Evolutionary conservation across 805 yeast genomes (phyloP).

Genomic region (Saccharomyces jurei): DNA sequence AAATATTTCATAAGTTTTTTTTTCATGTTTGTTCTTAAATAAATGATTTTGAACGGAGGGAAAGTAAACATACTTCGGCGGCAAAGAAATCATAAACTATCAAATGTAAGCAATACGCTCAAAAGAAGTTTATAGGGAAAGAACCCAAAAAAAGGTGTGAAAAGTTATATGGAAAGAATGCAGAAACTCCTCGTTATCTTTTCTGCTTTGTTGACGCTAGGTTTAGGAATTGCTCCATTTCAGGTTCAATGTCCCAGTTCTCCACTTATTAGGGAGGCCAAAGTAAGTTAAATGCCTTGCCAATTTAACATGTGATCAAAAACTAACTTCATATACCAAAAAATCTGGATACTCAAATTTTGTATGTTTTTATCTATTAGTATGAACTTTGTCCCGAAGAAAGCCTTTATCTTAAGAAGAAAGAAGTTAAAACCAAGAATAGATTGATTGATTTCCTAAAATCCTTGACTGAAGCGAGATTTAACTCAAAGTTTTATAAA

Average conservation of each 20-base stretch:
- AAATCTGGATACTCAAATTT: not conserved
- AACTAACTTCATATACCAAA: not conserved
- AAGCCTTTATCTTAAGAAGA: conserved; percentile 14
- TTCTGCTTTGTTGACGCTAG: not conserved
- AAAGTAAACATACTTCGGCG: not conserved
- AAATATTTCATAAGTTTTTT: not conserved
- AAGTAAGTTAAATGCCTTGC: conserved; percentile 7
- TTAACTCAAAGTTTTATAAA: conserved; percentile 25
- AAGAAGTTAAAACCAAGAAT: conserved; percentile 27
- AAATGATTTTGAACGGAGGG: not conserved
- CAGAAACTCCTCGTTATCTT: not conserved
- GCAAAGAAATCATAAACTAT: not conserved
- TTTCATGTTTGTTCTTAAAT: not conserved
- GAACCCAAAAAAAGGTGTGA: not conserved
- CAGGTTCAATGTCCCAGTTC: conserved; percentile 26
- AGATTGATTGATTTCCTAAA: conserved; percentile 27
- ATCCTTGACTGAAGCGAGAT: conserved; percentile 30
- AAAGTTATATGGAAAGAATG: not conserved
- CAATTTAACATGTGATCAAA: not conserved
- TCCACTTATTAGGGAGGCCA: conserved; percentile 15
- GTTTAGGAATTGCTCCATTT: conserved; percentile 9
- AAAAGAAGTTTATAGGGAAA: not conserved
- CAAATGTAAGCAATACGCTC: not conserved
- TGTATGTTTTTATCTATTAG: conserved; percentile 1
- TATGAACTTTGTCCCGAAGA: conserved; percentile 15